Conservation (phyloP, 805 yeast species). For the Saturnispora sanitii region DNA sequence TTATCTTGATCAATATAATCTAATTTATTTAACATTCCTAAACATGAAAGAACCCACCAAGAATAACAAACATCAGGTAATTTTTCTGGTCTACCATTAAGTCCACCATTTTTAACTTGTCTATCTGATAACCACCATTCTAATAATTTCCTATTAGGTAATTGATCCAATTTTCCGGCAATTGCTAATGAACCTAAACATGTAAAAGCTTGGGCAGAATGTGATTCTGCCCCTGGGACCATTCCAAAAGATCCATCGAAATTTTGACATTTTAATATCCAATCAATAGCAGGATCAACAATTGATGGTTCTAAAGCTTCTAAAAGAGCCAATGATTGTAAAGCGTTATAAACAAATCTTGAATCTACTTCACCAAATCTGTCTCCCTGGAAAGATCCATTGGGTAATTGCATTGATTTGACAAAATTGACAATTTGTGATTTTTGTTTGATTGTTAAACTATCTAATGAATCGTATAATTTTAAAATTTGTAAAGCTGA, state of each 20-base stretch:
- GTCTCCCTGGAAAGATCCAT: conserved; percentile 87
- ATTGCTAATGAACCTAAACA: conserved; percentile 78
- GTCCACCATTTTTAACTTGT: conserved; percentile 79
- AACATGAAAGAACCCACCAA: conserved; percentile 90
- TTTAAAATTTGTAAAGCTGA: conserved; percentile 77
- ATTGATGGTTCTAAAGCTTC: conserved; percentile 44
- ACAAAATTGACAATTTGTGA: conserved; percentile 30
- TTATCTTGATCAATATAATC: conserved; percentile 70
- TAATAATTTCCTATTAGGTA: conserved; percentile 37
- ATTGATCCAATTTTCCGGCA: conserved; percentile 41
- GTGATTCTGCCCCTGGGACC: conserved; percentile 91
- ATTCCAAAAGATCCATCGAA: conserved; percentile 96
- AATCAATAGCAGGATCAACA: conserved; percentile 51
- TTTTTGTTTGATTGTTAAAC: conserved; percentile 23
- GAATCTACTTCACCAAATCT: conserved; percentile 88
- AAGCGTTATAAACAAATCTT: conserved; percentile 75
- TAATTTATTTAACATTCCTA: conserved; percentile 53
- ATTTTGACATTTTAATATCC: conserved; percentile 63
- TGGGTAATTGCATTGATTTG: conserved; percentile 36
- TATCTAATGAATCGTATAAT: conserved; percentile 51
- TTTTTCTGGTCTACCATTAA: conserved; percentile 94
- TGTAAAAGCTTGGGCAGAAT: conserved; percentile 85
- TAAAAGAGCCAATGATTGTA: conserved; percentile 62
- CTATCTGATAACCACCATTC: conserved; percentile 89
- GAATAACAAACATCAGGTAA: conserved; percentile 95